Base-by-base conservation (phyloP, 2,329 filamentous ascomycete species). In the Diplodia scrobiculata region DNA sequence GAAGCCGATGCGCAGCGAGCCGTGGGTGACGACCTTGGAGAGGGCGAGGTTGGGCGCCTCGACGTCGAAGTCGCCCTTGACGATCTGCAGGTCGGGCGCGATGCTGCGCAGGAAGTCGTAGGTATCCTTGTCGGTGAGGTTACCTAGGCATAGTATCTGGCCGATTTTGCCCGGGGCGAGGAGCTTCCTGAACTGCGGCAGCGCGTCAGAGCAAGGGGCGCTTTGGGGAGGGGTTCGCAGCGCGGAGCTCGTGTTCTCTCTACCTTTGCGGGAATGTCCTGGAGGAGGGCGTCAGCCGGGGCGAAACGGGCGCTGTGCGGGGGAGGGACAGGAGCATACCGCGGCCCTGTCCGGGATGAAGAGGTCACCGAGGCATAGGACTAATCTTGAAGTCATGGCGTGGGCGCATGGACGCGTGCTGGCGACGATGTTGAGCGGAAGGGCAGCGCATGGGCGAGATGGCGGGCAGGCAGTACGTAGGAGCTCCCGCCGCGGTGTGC, bases 11-110 rank as follows among this genome's bases (percentile, higher is more conserved):
- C 87, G 84, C 51, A 90, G 80, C 69, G 82, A 84, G 63, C 88
- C 88, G 74, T 89, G 88, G n/a, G 84, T 88, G 68, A 89, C 87
- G 52, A 90, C 87, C 76, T 89, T 90, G 54, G 84, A 87, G 45
- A 90, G 80, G 0, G 87, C 86, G 25, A 87, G 81, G 68, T 85
- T 86, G 21, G 86, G 83, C n/a, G 87, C 85, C 63, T 89, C 86
- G 68, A 88, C 85, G 73, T 90, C 87, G 75, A 87, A 89, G 75
- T 89, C 87, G 65, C 87, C 87, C 73, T 89, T 89, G 69, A 90
- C 87, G 71, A 90, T 84, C 71, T 90, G 88, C 48, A 90, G 81
- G 72, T 90, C 87, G 4, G 84, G 83, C 5, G 84, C 82, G 66
- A 85, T 80, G 68, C 76, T 75, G 66, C 83, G 82, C 13, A 86